These are phyloP conservation scores for Leccinum longicurvipes DNA, from an alignment of 768 basidiomycete genomes.

Conservation along the genomic window DNA sequence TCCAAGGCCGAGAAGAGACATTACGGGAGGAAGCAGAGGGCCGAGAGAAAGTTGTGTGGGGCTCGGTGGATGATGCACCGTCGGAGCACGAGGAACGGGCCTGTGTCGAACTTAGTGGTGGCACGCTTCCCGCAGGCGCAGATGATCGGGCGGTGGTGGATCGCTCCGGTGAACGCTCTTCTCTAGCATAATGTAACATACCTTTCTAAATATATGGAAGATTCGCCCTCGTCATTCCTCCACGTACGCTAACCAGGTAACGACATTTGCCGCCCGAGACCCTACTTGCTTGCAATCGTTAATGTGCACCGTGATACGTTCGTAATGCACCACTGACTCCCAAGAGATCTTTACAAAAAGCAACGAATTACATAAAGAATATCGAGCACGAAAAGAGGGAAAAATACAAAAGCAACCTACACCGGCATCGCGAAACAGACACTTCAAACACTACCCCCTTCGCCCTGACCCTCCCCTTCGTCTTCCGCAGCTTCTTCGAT, in stretches of 20 bases:
- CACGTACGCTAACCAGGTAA: no score
- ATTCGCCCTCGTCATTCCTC: no score
- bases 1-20: constrained; percentile 42
- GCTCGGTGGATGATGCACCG: constrained; percentile 8
- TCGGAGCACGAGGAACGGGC: not conserved
- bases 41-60: constrained; percentile 45
- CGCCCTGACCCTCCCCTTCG: constrained; percentile 14
- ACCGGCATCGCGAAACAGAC: not conserved
- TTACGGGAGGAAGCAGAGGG: constrained; percentile 39
- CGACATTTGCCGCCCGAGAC: no score
- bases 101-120: not conserved
- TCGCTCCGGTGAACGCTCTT: not conserved
- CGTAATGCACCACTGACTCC: not conserved
- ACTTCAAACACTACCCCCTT: constrained; percentile 12
- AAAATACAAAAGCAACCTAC: not conserved
- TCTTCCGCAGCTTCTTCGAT: constrained; percentile 25
- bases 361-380: not conserved
- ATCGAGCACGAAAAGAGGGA: no score
- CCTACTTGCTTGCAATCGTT: not conserved
- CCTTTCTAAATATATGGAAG: no score
- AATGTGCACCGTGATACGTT: not conserved
- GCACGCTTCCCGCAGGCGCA: not conserved
- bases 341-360: not conserved
- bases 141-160: not conserved
- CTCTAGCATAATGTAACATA: not conserved